A percentile compares a stretch with the other conserved stretches of the same genome.
phyloP scores from a whole-genome alignment of 768 basidiomycete species.

The Lactarius pseudohatsudake region DNA sequence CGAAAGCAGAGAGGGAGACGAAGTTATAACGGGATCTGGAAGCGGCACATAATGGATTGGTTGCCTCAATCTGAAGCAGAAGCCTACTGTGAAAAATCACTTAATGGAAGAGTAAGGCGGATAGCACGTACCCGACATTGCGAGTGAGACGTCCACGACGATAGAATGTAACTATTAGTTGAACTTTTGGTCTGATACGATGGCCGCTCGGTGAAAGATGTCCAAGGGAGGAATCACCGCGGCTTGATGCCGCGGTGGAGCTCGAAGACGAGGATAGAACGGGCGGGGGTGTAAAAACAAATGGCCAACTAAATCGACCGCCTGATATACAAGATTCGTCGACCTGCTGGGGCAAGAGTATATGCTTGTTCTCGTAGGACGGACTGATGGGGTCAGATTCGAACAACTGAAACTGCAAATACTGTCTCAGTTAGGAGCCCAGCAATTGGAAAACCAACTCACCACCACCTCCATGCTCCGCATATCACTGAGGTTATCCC shows the following conservation, averaged over 20 bases:
- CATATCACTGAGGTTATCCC: slow-evolving; percentile 5
- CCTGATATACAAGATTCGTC: not conserved
- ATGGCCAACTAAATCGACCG: slow-evolving; percentile 18
- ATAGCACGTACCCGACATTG: slow-evolving; percentile 20
- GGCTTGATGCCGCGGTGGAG: not conserved
- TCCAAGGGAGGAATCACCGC: not conserved
- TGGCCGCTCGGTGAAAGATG: not conserved
- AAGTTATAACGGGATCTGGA: not conserved
- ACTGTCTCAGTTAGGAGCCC: not conserved
- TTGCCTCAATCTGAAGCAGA: slow-evolving; percentile 6
- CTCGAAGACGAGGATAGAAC: not conserved
- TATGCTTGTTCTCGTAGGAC: slow-evolving; percentile 6
- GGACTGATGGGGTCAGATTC: slow-evolving; percentile 3
- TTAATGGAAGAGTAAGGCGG: not conserved
- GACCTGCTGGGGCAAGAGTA: slow-evolving; percentile 7
- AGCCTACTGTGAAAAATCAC: not conserved
- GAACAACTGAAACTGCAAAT: slow-evolving; percentile 10
- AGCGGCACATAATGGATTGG: not conserved
- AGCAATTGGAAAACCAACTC: not conserved
- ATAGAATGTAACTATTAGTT: slow-evolving; percentile 17
- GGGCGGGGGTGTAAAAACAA: slow-evolving; percentile 6
- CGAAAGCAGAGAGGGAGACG: slow-evolving; percentile 2
- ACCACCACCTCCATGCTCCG: slow-evolving; percentile 23
- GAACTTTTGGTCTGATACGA: not conserved
- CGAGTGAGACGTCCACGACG: slow-evolving; percentile 11